Evolutionary conservation across 768 basidiomycete species (phyloP).

Genomic region (Aureoboletus auriporus): DNA sequence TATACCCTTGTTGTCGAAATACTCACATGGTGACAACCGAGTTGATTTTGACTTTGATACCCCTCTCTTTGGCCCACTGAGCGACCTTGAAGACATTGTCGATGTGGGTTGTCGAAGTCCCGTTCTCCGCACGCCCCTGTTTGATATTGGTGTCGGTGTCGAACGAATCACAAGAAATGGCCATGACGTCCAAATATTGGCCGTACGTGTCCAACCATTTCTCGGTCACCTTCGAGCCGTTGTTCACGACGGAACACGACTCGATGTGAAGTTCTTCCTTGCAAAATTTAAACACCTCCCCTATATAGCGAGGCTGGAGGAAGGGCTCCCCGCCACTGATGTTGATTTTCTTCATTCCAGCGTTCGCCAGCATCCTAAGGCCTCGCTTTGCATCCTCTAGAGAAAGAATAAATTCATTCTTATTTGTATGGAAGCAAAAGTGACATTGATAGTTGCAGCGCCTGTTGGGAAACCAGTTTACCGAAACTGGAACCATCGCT

Average conservation of each 20-base stretch:
- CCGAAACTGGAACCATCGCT: constrained; percentile 17
- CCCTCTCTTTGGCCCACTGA: constrained; percentile 32
- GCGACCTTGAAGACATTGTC: constrained; percentile 32
- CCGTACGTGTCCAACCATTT: constrained; percentile 39
- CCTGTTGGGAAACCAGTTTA: constrained; percentile 26
- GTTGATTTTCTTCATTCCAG: constrained; percentile 35
- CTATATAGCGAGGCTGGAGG: constrained; percentile 35
- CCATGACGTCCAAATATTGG: constrained; percentile 38
- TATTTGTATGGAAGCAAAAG: constrained; percentile 41
- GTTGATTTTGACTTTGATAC: constrained; percentile 38
- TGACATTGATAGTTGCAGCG: constrained; percentile 35
- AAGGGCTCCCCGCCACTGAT: constrained; percentile 38
- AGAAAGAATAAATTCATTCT: constrained; percentile 31
- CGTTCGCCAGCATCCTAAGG: constrained; percentile 28
- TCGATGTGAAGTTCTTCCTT: constrained; percentile 35
- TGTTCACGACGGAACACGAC: constrained; percentile 33
- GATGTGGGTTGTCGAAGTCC: constrained; percentile 29
- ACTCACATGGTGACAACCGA: constrained; percentile 27
- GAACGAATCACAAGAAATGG: constrained; percentile 40
- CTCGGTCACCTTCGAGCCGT: constrained; percentile 40
- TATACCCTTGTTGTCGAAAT: neutral
- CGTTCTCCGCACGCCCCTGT: constrained; percentile 33
- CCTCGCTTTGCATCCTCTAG: constrained; percentile 34
- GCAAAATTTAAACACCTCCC: constrained; percentile 35
- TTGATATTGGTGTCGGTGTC: constrained; percentile 33